phyloP scores from a whole-genome alignment of 140 eudicot genomes.

The Anethum foeniculum region DNA sequence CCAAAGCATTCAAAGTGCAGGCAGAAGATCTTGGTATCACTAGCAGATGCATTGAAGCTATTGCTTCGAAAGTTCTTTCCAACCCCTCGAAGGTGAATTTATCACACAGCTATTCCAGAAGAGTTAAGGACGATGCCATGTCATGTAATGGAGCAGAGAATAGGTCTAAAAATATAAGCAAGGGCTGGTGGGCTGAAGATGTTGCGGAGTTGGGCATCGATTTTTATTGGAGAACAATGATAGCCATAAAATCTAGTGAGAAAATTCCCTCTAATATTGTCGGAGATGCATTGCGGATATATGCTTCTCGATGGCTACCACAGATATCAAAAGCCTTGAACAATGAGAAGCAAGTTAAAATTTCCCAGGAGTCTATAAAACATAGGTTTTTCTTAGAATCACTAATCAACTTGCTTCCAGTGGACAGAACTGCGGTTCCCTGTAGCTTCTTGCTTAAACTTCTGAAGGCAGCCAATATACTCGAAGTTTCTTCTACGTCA shows the following conservation, averaged over 20 bases:
- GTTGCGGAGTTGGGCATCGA: conserved; percentile 64
- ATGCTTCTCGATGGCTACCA: conserved; percentile 76
- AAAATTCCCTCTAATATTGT: conserved; percentile 47
- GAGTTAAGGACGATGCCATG: conserved; percentile 32
- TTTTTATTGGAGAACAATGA: conserved; percentile 71
- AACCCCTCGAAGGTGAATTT: conserved; percentile 54
- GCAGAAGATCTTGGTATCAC: conserved; percentile 77
- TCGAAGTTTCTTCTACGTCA: conserved; percentile 50
- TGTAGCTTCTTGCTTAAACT: conserved; percentile 65
- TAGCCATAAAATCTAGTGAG: conserved; percentile 63
- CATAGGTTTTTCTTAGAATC: conserved; percentile 57
- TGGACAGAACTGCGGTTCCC: conserved; percentile 55
- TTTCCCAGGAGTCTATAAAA: conserved; percentile 24
- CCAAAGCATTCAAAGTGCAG: conserved; percentile 45
- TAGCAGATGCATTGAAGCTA: conserved; percentile 60
- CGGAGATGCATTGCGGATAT: conserved; percentile 71
- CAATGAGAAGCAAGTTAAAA: conserved; percentile 11
- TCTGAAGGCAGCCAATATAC: conserved; percentile 49
- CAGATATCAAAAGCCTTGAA: conserved; percentile 27
- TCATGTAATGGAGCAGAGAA: conserved; percentile 42
- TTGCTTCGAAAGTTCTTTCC: conserved; percentile 50
- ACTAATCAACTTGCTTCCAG: conserved; percentile 58
- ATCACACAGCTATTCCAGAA: conserved; percentile 39
- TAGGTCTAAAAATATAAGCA: conserved; percentile 21
- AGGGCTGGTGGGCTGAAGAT: conserved; percentile 95